A percentile compares a stretch with the other conserved stretches of the same genome.
These are phyloP conservation scores for Podosphaera leucotricha DNA, from an alignment of 2,329 filamentous ascomycete genomes.

Conservation along the genomic window DNA sequence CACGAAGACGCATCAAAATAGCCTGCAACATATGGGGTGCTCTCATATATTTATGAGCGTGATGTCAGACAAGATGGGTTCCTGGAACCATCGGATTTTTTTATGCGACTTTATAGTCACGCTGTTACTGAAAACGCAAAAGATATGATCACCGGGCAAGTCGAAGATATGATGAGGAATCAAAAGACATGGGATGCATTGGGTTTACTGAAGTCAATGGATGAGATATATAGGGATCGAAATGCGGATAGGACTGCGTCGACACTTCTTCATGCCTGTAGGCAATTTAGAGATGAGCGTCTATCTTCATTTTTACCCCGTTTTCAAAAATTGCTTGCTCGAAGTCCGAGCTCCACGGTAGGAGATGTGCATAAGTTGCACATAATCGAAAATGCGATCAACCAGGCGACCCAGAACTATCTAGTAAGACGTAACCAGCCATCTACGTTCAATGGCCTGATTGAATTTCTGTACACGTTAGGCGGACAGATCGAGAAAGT, in stretches of 20 bases:
- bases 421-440: background rate
- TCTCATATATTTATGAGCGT: background rate
- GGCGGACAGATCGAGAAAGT: background rate
- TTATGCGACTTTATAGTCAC: background rate
- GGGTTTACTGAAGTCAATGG: background rate
- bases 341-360: background rate
- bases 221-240: background rate
- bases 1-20: conserved; percentile 1
- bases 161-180: conserved; percentile 1
- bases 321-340: background rate
- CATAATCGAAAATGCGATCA: background rate
- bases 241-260: background rate
- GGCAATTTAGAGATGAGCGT: background rate
- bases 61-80: background rate
- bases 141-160: background rate
- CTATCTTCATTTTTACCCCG: background rate
- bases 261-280: background rate
- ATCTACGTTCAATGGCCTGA: background rate
- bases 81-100: background rate
- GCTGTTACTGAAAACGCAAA: background rate
- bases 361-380: background rate
- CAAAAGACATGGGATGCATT: background rate
- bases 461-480: background rate
- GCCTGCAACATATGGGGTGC: background rate
- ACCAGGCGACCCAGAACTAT: background rate